Evolutionary conservation across 768 basidiomycete genomes (phyloP), one percentile per base, ranked within the genome.

Genomic region (Lentinula sp.): DNA sequence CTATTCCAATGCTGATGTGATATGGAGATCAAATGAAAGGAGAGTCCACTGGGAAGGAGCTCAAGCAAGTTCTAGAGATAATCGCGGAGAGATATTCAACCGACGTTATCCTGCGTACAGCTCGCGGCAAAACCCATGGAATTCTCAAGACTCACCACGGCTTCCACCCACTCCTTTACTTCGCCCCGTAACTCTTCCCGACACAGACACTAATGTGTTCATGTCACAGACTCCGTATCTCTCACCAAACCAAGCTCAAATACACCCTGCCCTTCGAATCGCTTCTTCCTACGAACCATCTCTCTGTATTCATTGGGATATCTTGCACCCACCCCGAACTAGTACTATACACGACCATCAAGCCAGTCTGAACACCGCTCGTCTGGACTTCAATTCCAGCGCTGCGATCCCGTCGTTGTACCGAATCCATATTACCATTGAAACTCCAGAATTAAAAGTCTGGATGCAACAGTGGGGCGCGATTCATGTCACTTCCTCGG

Each of bases 1-100:
- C 16, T 54, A 54, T n/a, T 54, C 53, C 10, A 54, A 54, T 21
- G 53, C 53, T 11, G 53, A 54, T 37, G 53, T 54, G n/a, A 40
- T 54, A 16, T 54, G 53, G 53, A 39, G 53, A 39, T 37, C 53
- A 23, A 54, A 54, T 35, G 53, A 35, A 13, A 35, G 53, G n/a
- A 54, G 34, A 40, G 53, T 54, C 18, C 18, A n/a, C 1, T 54
- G 53, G 53, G 53, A 35, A n/a, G 18, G 34, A 16, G 39, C 9
- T n/a, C 34, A 35, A 9, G 53, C 46, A 48, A 10, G 21, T 48
- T 9, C n/a, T 7, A 8, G 21, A 48, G 21, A 48, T 48, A 15
- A 39, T 21, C 5, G 10, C 10, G 53, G 34, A 4, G 18, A 35
- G 37, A 18, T 16, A 6, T 23, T 40, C 7, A 21, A 35, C 15